Evolutionary conservation across 331 rosid species (phyloP), one percentile per base, ranked within the genome.

Genomic region (Cydonia oblonga): DNA sequence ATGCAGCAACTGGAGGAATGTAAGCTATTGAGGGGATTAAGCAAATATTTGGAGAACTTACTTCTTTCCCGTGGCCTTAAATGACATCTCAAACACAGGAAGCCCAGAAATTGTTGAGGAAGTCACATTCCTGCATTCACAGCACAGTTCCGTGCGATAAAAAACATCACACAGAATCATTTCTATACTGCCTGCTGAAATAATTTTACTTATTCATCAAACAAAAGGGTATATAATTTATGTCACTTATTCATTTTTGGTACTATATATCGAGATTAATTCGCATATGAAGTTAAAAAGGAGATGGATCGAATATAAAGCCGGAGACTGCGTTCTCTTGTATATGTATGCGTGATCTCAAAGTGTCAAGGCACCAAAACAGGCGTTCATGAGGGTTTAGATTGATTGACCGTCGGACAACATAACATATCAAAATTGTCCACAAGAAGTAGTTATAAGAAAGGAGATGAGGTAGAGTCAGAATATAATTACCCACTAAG

Each of bases 101-200:
- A 77, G 60, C 19, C 81, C 87, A 1, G 81, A 79, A 66, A 69
- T 28, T 70, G 79, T 66, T 15, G 89, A 84, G 57, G 79, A 71
- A 7, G 81, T 51, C 12, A 76, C 82, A 76, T 18, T 74, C 78
- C 89, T 85, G 80, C 68, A 74, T 30, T 68, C 71, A 69, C 15
- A 74, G 28, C 61, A 56, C 61, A 56, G 25, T 56, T 56, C 11
- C 13, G 4, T 56, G 61, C 46, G 5, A 11, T 11, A 40, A 38
- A 40, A 11, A 40, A 0, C 46, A 12, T 11, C 46, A 40, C 46
- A 40, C 46, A 3, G 15, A 40, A 40, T 40, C 15, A 40, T 40
- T 40, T 40, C 46, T 1, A 40, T 13, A 10, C 15, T 40, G 46
- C 46, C 15, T 40, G 46, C 15, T 40, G 46, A 40, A 40, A 40